Evolutionary conservation across 2,329 filamentous ascomycete species (phyloP).

Genomic region (Kalmusia sp.): DNA sequence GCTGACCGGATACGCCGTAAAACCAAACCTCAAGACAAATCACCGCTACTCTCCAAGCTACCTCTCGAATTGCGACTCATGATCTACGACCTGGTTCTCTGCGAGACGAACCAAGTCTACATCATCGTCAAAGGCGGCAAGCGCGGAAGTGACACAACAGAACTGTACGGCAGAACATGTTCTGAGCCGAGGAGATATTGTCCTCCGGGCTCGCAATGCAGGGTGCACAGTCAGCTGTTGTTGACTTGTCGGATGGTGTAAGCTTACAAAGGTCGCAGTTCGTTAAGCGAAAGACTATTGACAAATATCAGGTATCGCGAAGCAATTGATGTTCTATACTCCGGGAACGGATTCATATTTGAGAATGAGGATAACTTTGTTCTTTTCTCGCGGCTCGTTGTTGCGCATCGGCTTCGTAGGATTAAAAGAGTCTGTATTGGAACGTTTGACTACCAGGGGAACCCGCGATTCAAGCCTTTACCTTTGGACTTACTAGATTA

Average conservation of each 20-base stretch:
- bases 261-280: neutral
- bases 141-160: neutral
- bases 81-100: conserved; percentile 12
- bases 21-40: neutral
- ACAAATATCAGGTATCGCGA: conserved; percentile 2
- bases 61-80: conserved; percentile 6
- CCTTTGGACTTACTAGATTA: neutral
- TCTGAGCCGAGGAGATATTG: neutral
- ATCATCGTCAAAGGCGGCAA: conserved; percentile 2
- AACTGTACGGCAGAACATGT: conserved; percentile 5
- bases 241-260: conserved; percentile 8
- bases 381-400: neutral
- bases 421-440: conserved; percentile 1
- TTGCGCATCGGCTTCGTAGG: neutral
- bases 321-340: conserved; percentile 10
- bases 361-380: neutral
- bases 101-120: conserved; percentile 6
- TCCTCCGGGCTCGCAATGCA: neutral
- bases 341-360: conserved; percentile 5
- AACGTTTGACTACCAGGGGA: neutral
- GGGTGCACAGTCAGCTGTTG: conserved; percentile 5
- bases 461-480: neutral
- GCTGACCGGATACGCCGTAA: neutral
- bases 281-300: neutral
- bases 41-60: conserved; percentile 4